Percentiles rank a stretch among this genome's conserved stretches.
Conservation (phyloP, 352 stramenopile species). For the Pythium aquatile region DNA sequence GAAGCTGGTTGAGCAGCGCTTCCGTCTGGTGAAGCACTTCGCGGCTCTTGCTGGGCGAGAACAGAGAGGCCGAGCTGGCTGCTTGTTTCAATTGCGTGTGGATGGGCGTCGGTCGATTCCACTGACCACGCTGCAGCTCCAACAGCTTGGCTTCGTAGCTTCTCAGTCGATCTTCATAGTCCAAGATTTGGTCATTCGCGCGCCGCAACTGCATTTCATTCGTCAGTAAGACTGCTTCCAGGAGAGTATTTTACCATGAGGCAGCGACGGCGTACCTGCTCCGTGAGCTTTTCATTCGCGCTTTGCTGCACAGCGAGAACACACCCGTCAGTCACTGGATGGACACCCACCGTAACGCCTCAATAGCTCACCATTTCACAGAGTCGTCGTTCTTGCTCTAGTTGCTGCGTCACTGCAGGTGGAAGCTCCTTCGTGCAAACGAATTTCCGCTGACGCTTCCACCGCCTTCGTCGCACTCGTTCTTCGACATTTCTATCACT, state of each 20-base stretch:
- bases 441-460: conserved; percentile 59
- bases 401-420: conserved; percentile 22
- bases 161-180: conserved; percentile 43
- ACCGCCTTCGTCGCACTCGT: conserved; percentile 46
- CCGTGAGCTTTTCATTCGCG: conserved; percentile 58
- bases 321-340: background rate
- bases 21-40: conserved; percentile 65
- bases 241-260: no score
- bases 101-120: conserved; percentile 1
- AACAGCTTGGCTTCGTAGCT: conserved; percentile 50
- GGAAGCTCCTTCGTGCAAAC: conserved; percentile 37
- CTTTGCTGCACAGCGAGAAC: conserved; percentile 34
- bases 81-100: background rate
- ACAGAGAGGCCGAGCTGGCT: background rate
- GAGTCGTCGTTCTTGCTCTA: conserved; percentile 36
- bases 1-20: conserved; percentile 44
- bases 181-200: conserved; percentile 46
- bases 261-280: conserved; percentile 37
- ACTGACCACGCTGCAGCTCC: conserved; percentile 30
- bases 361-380: conserved; percentile 34
- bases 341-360: background rate
- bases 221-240: background rate
- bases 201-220: conserved; percentile 30
- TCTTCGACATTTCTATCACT: conserved; percentile 41
- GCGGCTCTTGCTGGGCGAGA: conserved; percentile 34